phyloP scores from a whole-genome alignment of 1,284 basidiomycete species.

The Tilletia caries region DNA sequence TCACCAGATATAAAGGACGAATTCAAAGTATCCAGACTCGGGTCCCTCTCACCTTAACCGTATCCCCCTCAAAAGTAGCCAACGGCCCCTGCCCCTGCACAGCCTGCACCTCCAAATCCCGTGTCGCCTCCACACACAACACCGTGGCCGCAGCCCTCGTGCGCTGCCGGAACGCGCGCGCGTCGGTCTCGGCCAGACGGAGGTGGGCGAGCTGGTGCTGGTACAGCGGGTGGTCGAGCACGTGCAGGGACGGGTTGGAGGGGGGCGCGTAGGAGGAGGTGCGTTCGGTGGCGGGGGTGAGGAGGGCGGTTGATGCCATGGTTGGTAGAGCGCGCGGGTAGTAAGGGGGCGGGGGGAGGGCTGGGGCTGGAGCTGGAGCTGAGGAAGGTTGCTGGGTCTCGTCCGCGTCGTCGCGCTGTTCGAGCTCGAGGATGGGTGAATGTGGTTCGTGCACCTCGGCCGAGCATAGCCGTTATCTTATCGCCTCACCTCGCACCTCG shows the following conservation, averaged over 20 bases:
- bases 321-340: neutral
- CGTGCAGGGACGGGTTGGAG: conserved; percentile 19
- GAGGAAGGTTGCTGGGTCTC: too few relatives aligned
- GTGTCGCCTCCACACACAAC: conserved; percentile 37
- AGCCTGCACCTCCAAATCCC: conserved; percentile 23
- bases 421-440: too few relatives aligned
- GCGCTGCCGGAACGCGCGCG: conserved; percentile 33
- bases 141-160: conserved; percentile 34
- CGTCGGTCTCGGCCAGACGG: conserved; percentile 34
- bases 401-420: too few relatives aligned
- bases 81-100: conserved; percentile 42
- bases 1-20: neutral
- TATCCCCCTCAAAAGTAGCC: conserved; percentile 35
- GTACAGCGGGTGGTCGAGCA: conserved; percentile 40
- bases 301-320: neutral
- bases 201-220: conserved; percentile 38
- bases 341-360: neutral
- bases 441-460: too few relatives aligned
- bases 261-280: neutral
- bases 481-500: neutral
- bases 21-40: too few relatives aligned
- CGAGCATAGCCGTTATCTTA: too few relatives aligned
- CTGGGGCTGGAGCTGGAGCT: too few relatives aligned
- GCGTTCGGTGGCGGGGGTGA: neutral
- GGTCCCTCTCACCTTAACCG: conserved; percentile 22